Evolutionary conservation across 2,329 filamentous ascomycete species (phyloP).

Genomic region (Penicillium sp.): DNA sequence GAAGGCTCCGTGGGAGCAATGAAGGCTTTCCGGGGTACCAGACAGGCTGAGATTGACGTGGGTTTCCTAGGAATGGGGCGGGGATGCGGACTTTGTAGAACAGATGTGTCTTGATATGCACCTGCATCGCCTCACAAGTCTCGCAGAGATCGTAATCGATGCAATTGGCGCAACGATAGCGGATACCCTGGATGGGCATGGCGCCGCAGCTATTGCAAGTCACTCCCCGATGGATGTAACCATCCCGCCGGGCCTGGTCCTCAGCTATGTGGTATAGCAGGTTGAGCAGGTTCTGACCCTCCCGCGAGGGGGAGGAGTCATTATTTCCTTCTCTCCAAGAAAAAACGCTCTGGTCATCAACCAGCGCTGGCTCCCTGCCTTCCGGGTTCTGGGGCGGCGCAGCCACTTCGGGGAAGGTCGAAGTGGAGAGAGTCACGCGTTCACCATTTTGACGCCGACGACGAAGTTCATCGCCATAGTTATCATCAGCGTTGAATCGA

Average conservation of each 20-base stretch:
- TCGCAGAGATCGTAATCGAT: slow-evolving; percentile 96
- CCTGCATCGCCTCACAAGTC: slow-evolving; percentile 74
- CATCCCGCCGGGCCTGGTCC: slow-evolving; percentile 84
- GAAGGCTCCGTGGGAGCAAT: slow-evolving; percentile 70
- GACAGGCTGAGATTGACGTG: slow-evolving; percentile 78
- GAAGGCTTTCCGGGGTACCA: slow-evolving; percentile 90
- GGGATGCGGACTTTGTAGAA: slow-evolving; percentile 97
- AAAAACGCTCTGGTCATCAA: slow-evolving; percentile 53
- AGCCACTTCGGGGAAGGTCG: slow-evolving; percentile 40
- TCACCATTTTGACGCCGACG: slow-evolving; percentile 48
- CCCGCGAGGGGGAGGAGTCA: slow-evolving; percentile 48
- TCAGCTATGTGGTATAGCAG: slow-evolving; percentile 92
- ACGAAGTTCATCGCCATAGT: slow-evolving; percentile 49
- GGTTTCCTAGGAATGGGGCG: slow-evolving; percentile 78
- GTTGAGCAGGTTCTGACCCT: slow-evolving; percentile 81
- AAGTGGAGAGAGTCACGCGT: slow-evolving; percentile 44
- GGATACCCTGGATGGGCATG: slow-evolving; percentile 86
- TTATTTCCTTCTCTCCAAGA: slow-evolving; percentile 53
- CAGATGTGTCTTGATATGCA: slow-evolving; percentile 88
- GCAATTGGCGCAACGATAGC: slow-evolving; percentile 95
- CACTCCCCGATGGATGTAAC: slow-evolving; percentile 90
- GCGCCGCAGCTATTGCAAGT: slow-evolving; percentile 88
- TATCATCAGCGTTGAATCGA: slow-evolving; percentile 48
- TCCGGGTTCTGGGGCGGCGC: slow-evolving; percentile 37
- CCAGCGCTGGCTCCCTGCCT: slow-evolving; percentile 41